Conservation (phyloP, 1,139 yeast genomes). For the Yamadazyma siamensis region DNA sequence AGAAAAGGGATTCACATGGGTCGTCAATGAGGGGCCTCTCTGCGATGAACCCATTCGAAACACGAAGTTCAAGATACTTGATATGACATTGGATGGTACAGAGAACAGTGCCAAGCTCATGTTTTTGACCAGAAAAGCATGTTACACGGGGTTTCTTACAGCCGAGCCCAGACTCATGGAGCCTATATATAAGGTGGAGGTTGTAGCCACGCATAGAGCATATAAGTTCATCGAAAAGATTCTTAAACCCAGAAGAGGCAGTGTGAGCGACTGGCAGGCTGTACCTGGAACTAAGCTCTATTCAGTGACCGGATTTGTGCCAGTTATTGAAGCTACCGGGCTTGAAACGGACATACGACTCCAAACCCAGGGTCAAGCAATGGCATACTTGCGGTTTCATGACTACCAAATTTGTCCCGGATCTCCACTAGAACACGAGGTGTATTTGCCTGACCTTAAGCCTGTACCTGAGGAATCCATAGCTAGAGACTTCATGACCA, state of each 20-base stretch:
- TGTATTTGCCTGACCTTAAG: constrained; percentile 62
- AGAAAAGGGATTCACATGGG: constrained; percentile 80
- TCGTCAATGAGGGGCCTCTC: constrained; percentile 81
- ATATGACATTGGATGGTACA: constrained; percentile 54
- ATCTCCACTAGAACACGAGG: constrained; percentile 74
- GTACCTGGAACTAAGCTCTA: constrained; percentile 75
- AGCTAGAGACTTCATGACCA: constrained; percentile 85
- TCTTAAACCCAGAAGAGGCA: constrained; percentile 62
- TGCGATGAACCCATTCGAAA: constrained; percentile 80
- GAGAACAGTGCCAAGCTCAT: constrained; percentile 68
- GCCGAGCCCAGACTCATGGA: constrained; percentile 82
- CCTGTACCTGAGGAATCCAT: constrained; percentile 70
- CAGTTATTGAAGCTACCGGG: constrained; percentile 89
- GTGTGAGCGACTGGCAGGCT: constrained; percentile 45
- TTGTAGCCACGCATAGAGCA: constrained; percentile 52
- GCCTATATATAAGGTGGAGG: constrained; percentile 68
- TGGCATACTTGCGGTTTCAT: constrained; percentile 61
- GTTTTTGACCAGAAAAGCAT: constrained; percentile 80
- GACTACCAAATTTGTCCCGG: constrained; percentile 87
- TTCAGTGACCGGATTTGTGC: constrained; percentile 62
- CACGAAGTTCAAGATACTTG: constrained; percentile 70
- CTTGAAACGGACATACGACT: constrained; percentile 81
- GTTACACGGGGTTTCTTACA: constrained; percentile 75
- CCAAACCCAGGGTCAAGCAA: constrained; percentile 75
- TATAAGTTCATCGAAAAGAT: constrained; percentile 45